Base-by-base conservation (phyloP, 2,329 filamentous ascomycete species). In the Lachnellula arida region DNA sequence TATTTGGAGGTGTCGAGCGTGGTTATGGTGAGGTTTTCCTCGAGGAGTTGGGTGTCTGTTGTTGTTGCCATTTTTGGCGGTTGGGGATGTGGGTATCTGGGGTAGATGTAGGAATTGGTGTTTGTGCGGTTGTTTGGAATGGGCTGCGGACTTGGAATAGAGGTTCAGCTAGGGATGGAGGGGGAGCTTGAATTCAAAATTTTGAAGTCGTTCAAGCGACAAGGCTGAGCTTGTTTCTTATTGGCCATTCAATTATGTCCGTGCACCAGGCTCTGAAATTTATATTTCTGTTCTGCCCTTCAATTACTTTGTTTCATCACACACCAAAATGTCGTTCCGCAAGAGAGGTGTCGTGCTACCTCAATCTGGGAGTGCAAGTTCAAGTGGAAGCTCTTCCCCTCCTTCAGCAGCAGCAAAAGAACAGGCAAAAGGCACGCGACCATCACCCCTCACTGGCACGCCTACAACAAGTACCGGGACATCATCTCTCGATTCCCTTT, bases 391-490 rank as follows among this genome's bases (percentile, higher is more conserved):
- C 48, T 40, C 63, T 46, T 15, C 35, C 4, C 19, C 12, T 25
- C 58, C 61, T 40, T 53, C 46, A 34, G 50, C 42, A 49, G 59
- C 65, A 52, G n/a, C 23, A 7, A 56, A 53, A 61, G 63, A 48
- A 49, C 57, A 37, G 71, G 69, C 12, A 67, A 73, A 76, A 44
- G 85, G 86, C 17, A 80, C 91, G 22, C 85, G 93, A 49, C 90
- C 93, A 15, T 99, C 94, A 12, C 90, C 92, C 47, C 76, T 96
- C 34, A 92, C 96, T 69, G 93, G 93, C 54, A 86, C 91, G 48
- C 80, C 85, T 39, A 96, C 90, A 7, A 97, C 89, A 2, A 99
- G 94, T 0, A 97, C 94, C 0, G 94, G 94, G 22, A 93, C 91
- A 0, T 80, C 84, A 3, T 96, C 91, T 17, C 76, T 99, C 42